Evolutionary conservation across 208 protist species (phyloP).

Genomic region (Jaenimonas drosophilae): DNA sequence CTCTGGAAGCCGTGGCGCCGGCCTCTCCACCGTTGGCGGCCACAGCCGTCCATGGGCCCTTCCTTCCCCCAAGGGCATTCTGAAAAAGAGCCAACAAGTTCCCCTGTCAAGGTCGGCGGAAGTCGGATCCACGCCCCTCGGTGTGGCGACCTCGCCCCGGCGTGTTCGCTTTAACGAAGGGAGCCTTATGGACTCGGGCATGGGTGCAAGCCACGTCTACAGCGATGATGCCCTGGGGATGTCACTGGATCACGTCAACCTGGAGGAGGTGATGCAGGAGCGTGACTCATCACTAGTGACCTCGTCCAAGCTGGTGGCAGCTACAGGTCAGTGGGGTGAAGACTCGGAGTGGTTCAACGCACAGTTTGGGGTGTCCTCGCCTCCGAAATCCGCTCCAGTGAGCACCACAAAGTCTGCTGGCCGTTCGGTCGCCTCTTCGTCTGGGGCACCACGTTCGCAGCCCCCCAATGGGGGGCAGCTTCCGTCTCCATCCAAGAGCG

Average conservation of each 20-base stretch:
- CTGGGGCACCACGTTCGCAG: too few relatives aligned
- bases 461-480: not conserved
- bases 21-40: too few relatives aligned
- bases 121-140: too few relatives aligned
- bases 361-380: slow-evolving; percentile 20
- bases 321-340: slow-evolving; percentile 19
- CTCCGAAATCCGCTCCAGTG: not conserved
- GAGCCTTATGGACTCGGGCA: slow-evolving; percentile 1
- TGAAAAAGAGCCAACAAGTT: too few relatives aligned
- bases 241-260: slow-evolving; percentile 1
- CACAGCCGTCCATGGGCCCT: too few relatives aligned
- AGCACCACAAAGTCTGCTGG: not conserved
- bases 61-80: too few relatives aligned
- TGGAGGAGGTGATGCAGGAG: not conserved
- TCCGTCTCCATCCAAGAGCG: not conserved
- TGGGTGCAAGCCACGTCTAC: slow-evolving; percentile 2
- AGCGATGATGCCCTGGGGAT: slow-evolving; percentile 3
- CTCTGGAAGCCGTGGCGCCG: too few relatives aligned
- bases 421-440: too few relatives aligned
- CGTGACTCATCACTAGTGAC: not conserved
- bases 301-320: not conserved
- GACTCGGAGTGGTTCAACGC: slow-evolving; percentile 66
- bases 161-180: slow-evolving; percentile 26
- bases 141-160: too few relatives aligned
- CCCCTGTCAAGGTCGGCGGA: too few relatives aligned